Evolutionary conservation across 2,329 filamentous ascomycete genomes (phyloP).

Genomic region (Alternaria brassicicola): DNA sequence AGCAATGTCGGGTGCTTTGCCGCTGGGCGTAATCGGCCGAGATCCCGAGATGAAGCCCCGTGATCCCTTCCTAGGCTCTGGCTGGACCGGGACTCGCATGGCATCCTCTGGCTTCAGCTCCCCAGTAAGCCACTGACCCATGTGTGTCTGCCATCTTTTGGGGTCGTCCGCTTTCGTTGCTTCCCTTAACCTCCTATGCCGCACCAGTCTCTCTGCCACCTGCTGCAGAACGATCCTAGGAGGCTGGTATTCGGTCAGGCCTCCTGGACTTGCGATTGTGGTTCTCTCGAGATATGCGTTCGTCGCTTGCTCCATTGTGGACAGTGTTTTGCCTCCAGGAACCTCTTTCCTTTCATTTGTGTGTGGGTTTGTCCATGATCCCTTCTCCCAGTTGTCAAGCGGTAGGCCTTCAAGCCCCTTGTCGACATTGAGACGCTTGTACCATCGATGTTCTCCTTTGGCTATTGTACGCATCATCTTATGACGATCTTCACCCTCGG

Average conservation of each 20-base stretch:
- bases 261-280: conserved; percentile 39
- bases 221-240: conserved; percentile 54
- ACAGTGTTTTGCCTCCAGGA: conserved; percentile 52
- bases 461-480: conserved; percentile 55
- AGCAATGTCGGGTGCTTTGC: not conserved
- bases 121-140: conserved; percentile 49
- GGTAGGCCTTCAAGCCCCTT: conserved; percentile 54
- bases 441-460: conserved; percentile 57
- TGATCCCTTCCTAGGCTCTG: conserved; percentile 12
- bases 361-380: conserved; percentile 46
- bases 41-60: conserved; percentile 6
- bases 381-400: conserved; percentile 56
- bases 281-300: conserved; percentile 49
- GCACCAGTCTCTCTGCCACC: conserved; percentile 55
- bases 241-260: conserved; percentile 52
- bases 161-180: conserved; percentile 41
- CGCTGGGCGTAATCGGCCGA: conserved; percentile 5
- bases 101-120: conserved; percentile 38
- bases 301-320: conserved; percentile 54
- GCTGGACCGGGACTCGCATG: conserved; percentile 9
- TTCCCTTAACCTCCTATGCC: conserved; percentile 54
- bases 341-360: conserved; percentile 41
- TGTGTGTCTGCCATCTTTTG: conserved; percentile 47
- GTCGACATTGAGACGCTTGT: conserved; percentile 57
- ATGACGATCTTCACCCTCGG: conserved; percentile 57